phyloP scores from a whole-genome alignment of 2,329 filamentous ascomycete genomes.

The Neospermospora avenae region DNA sequence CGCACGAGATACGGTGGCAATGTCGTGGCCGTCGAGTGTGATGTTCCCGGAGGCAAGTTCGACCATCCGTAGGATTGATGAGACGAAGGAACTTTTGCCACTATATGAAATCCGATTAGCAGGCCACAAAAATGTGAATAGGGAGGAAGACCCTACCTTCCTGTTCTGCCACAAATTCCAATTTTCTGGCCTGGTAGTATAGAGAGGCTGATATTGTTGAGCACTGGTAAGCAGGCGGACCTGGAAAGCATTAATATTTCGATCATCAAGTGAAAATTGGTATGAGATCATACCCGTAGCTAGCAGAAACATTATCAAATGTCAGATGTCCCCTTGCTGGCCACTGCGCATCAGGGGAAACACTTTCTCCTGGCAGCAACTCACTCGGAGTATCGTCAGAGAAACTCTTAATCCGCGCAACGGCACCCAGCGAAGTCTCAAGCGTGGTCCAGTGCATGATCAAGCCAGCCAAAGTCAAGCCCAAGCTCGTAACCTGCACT shows the following conservation, averaged over 20 bases:
- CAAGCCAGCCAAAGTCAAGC: conserved; percentile 41
- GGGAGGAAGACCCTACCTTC: conserved; percentile 22
- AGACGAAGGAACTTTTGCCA: conserved; percentile 46
- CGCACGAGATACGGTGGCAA: conserved; percentile 35
- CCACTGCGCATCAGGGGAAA: conserved; percentile 28
- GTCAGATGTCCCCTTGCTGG: conserved; percentile 34
- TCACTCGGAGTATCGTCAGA: conserved; percentile 42
- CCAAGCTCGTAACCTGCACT: conserved; percentile 42
- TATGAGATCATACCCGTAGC: conserved; percentile 26
- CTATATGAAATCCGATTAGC: background rate
- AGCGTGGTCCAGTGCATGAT: conserved; percentile 50
- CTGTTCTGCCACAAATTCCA: conserved; percentile 45
- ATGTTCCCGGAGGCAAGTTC: conserved; percentile 67
- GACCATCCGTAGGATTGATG: conserved; percentile 58
- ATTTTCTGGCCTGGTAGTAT: conserved; percentile 43
- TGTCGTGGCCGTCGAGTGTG: conserved; percentile 10
- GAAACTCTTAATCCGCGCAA: conserved; percentile 54
- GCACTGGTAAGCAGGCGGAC: background rate
- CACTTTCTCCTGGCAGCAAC: conserved; percentile 18
- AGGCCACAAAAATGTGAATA: background rate
- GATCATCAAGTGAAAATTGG: background rate
- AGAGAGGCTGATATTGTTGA: conserved; percentile 16
- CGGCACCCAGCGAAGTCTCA: conserved; percentile 55
- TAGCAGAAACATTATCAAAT: conserved; percentile 31
- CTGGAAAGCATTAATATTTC: conserved; percentile 9